Percentiles rank a stretch among this genome's conserved stretches.
These are phyloP conservation scores for Taiwanofungus camphoratus DNA, from an alignment of 1,284 basidiomycete genomes.

Conservation along the genomic window DNA sequence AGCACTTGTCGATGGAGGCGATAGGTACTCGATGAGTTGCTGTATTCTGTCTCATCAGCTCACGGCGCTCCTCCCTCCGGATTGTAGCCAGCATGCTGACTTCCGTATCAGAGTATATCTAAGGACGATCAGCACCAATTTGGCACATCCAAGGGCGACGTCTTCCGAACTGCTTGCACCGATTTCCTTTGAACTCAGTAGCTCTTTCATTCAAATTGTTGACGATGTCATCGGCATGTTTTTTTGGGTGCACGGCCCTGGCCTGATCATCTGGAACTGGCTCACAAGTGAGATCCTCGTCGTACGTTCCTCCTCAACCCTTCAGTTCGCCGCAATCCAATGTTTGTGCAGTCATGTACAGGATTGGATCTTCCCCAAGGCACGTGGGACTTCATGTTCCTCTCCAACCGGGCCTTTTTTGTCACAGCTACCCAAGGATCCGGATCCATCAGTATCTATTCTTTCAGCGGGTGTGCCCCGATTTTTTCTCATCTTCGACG, in stretches of 20 bases:
- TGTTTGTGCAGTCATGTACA: conserved; percentile 19
- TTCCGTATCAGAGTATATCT: conserved; percentile 21
- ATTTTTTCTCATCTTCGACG: conserved; percentile 2
- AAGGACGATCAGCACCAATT: conserved; percentile 38
- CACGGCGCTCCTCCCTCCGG: not conserved
- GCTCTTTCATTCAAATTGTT: conserved; percentile 42
- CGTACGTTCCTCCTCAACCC: conserved; percentile 29
- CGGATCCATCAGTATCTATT: conserved; percentile 38
- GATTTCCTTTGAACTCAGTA: conserved; percentile 26
- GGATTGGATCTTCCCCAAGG: conserved; percentile 21
- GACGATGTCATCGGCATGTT: conserved; percentile 47
- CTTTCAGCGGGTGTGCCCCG: conserved; percentile 20
- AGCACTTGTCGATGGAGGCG: conserved; percentile 36
- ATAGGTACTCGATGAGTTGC: conserved; percentile 7
- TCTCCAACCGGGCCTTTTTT: conserved; percentile 40
- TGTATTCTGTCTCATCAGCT: not conserved
- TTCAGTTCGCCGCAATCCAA: conserved; percentile 1
- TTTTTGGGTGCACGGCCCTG: conserved; percentile 30
- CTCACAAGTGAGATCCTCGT: conserved; percentile 36
- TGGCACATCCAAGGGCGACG: conserved; percentile 33
- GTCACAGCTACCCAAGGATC: conserved; percentile 27
- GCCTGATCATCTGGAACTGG: conserved; percentile 53
- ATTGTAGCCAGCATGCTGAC: not conserved
- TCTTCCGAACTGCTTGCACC: conserved; percentile 21
- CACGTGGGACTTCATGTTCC: conserved; percentile 41